Evolutionary conservation across 805 yeast genomes (phyloP), one percentile per base, ranked within the genome.

Genomic region (Candida montana): DNA sequence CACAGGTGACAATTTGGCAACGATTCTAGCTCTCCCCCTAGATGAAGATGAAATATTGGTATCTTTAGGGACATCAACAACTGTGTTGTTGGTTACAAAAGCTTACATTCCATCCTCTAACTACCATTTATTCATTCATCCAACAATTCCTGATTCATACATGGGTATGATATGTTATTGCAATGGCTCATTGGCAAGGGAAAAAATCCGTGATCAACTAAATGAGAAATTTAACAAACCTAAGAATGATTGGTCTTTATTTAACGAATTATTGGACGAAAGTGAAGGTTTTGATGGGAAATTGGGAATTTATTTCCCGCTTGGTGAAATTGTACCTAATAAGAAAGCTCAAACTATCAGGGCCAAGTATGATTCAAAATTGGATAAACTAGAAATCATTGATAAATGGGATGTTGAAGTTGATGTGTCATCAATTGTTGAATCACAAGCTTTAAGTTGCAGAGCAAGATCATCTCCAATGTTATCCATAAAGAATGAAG

Each of bases 161-260:
- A 90, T 89, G 96, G 95, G 95, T 18, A 89, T 89, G 97, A 77
- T 90, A 41, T 89, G 97, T 59, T 89, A 89, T 61, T 84, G 95
- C 56, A 89, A 89, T 59, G 96, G 97, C 0, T 75, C 96, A 0
- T 65, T 89, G 37, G 95, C 96, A 0, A 69, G 97, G 49, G 96
- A 89, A 54, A 70, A 72, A 43, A 69, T 88, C 10, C 70, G 93
- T 37, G 82, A 88, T 59, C 67, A 64, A 19, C 46, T 87, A 24
- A 83, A 83, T 54, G 60, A 62, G 31, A 67, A 72, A 50, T 63
- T 66, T 42, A 53, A 57, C 31, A 52, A 44, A 23, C 43, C 49
- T 40, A 2, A 45, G 55, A 61, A 66, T 28, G 64, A 68, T n/a
- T 83, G 91, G 91, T 67, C 69, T 35, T 63, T 69, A 46, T 84